Percentiles rank a stretch among this genome's conserved stretches.
phyloP scores from a whole-genome alignment of 495 filamentous ascomycete species.

The Penicillium arizonense region DNA sequence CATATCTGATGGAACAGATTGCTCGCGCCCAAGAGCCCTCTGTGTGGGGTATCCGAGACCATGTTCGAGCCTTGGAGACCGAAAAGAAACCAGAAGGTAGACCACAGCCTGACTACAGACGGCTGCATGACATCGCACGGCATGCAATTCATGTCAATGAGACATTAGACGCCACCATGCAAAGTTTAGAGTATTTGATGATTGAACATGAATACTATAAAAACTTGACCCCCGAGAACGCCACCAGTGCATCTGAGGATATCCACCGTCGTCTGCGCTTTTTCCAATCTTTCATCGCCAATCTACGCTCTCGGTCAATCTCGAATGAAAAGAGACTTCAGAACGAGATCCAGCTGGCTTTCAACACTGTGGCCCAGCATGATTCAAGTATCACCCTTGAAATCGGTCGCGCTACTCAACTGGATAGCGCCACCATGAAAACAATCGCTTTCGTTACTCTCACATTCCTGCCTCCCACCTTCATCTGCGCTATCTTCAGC shows the following conservation, averaged over 20 bases:
- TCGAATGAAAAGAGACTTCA: conserved; percentile 33
- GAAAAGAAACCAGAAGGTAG: conserved; percentile 21
- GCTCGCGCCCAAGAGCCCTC: conserved; percentile 10
- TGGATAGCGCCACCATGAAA: conserved; percentile 28
- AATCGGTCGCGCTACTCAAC: conserved; percentile 3
- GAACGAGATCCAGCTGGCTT: conserved; percentile 40
- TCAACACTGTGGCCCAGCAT: conserved; percentile 33
- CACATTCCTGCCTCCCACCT: conserved; percentile 32
- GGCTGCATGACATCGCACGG: conserved; percentile 42
- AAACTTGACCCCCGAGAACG: not conserved
- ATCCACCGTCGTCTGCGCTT: conserved; percentile 27
- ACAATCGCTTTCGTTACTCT: conserved; percentile 26
- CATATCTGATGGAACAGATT: conserved; percentile 14
- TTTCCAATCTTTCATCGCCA: conserved; percentile 35
- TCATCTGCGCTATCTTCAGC: conserved; percentile 33
- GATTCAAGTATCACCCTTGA: conserved; percentile 29
- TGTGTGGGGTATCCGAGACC: conserved; percentile 20
- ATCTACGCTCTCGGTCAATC: conserved; percentile 30
- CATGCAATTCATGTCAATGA: conserved; percentile 45
- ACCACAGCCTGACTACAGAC: conserved; percentile 19
- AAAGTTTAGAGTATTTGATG: conserved; percentile 31
- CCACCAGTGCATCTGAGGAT: conserved; percentile 1
- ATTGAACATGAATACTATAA: conserved; percentile 18
- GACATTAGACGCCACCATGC: conserved; percentile 31
- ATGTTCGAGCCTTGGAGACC: conserved; percentile 16